Conservation (phyloP, 2,329 filamentous ascomycete species). For the Neofusicoccum ribis region DNA sequence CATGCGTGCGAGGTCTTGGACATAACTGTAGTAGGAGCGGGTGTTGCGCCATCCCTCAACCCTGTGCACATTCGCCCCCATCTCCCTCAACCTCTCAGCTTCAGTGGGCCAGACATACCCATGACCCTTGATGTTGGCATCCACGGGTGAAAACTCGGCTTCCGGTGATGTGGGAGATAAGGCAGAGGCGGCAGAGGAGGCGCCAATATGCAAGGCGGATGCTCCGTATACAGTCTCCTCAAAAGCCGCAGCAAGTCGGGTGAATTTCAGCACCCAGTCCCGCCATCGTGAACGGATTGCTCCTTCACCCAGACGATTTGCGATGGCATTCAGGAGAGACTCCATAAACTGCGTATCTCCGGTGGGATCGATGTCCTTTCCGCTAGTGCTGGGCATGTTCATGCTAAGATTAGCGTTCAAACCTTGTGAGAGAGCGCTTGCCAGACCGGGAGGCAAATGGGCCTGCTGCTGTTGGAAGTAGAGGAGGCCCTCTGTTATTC, state of each 20-base stretch:
- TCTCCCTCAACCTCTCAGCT: conserved; percentile 73
- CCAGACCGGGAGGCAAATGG: conserved; percentile 25
- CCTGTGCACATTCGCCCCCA: conserved; percentile 85
- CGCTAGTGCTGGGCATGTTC: conserved; percentile 30
- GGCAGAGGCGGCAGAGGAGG: conserved; percentile 53
- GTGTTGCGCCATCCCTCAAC: conserved; percentile 98
- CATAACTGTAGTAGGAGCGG: conserved; percentile 91
- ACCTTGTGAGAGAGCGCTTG: conserved; percentile 26
- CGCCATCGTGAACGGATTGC: conserved; percentile 91
- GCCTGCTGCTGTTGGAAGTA: conserved; percentile 77
- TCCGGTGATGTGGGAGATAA: conserved; percentile 13
- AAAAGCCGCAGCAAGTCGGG: conserved; percentile 86
- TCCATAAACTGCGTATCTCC: conserved; percentile 89
- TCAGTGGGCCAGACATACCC: conserved; percentile 96
- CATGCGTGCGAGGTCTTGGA: conserved; percentile 57
- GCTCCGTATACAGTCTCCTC: conserved; percentile 95
- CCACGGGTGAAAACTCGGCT: conserved; percentile 24
- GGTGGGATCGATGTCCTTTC: conserved; percentile 63
- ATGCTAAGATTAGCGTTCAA: conserved; percentile 35
- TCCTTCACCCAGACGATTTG: conserved; percentile 79
- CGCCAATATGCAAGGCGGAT: conserved; percentile 81
- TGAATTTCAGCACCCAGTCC: conserved; percentile 92
- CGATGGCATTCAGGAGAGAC: conserved; percentile 79
- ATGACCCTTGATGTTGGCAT: conserved; percentile 68
- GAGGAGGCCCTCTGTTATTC: conserved; percentile 77